phyloP scores from a whole-genome alignment of 257 asterid genomes.

The Petrea volubilis region DNA sequence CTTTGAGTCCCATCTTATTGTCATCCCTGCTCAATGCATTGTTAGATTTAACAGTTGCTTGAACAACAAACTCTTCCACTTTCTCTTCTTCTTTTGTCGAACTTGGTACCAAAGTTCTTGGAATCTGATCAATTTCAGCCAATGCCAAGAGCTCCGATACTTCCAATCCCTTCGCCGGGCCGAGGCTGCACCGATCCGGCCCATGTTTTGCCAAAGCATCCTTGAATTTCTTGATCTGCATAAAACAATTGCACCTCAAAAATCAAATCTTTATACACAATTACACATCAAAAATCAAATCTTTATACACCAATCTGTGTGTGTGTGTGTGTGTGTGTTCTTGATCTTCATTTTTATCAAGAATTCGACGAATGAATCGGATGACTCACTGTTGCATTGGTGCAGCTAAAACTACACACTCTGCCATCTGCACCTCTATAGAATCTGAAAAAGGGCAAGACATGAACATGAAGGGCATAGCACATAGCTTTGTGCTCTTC shows the following conservation, averaged over 20 bases:
- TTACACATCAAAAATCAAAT: too few species aligned
- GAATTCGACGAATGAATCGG: not conserved
- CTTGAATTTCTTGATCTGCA: constrained; percentile 88
- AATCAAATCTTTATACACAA: not conserved
- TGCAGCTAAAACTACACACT: constrained; percentile 90
- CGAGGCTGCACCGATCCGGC: constrained; percentile 51
- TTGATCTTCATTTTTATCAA: too few species aligned
- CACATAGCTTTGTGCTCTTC: constrained; percentile 83
- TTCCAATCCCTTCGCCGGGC: constrained; percentile 76
- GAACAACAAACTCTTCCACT: constrained; percentile 34
- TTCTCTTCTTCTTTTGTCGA: constrained; percentile 28
- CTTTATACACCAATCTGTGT: too few species aligned
- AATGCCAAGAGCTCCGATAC: constrained; percentile 76
- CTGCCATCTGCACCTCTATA: constrained; percentile 82
- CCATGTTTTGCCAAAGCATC: constrained; percentile 86
- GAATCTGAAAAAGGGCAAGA: constrained; percentile 88
- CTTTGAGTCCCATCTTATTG: constrained; percentile 29
- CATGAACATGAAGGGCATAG: constrained; percentile 69
- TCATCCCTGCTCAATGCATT: constrained; percentile 34
- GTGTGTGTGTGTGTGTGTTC: too few species aligned
- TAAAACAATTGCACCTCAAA: not conserved
- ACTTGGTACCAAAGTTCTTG: constrained; percentile 34
- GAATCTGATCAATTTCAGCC: constrained; percentile 54
- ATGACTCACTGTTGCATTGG: constrained; percentile 79
- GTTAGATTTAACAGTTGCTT: constrained; percentile 25